Conservation (phyloP, 306 rosid species). For the Rosa multiflora region DNA sequence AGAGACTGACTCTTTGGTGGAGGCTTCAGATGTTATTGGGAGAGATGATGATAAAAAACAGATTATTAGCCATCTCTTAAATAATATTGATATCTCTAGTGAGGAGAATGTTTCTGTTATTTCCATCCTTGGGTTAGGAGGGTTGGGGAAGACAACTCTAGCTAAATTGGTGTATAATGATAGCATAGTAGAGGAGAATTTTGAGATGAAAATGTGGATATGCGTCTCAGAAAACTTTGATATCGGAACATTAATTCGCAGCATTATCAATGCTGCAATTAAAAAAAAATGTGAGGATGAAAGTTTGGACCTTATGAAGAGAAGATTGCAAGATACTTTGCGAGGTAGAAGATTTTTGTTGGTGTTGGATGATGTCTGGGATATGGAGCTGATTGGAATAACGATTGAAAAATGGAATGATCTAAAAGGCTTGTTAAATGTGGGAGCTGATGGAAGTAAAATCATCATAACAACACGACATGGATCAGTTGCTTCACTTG, state of each 20-base stretch:
- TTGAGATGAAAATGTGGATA: slow-evolving; percentile 24
- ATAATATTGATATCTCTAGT: background rate
- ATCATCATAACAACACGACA: slow-evolving; percentile 13
- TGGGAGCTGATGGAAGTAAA: slow-evolving; percentile 17
- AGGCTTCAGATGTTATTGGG: background rate
- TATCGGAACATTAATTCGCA: background rate
- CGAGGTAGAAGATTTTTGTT: background rate
- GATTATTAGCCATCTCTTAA: background rate
- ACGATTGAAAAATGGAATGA: background rate
- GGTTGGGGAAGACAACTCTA: slow-evolving; percentile 24
- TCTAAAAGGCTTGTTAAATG: background rate
- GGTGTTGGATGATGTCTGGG: slow-evolving; percentile 30
- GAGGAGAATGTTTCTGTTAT: background rate
- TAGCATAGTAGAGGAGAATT: background rate
- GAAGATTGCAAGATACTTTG: background rate
- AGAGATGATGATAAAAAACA: slow-evolving; percentile 6
- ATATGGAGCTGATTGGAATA: background rate
- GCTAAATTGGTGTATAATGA: slow-evolving; percentile 22
- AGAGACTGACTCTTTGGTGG: background rate
- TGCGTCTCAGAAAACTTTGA: slow-evolving; percentile 19
- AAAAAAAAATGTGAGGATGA: background rate
- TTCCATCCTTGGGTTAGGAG: slow-evolving; percentile 24
- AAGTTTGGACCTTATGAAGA: background rate
- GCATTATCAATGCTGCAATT: background rate
- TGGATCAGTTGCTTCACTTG: background rate